These are phyloP conservation scores for Botrytis fabae DNA, from an alignment of 2,329 filamentous ascomycete species.

Conservation along the genomic window DNA sequence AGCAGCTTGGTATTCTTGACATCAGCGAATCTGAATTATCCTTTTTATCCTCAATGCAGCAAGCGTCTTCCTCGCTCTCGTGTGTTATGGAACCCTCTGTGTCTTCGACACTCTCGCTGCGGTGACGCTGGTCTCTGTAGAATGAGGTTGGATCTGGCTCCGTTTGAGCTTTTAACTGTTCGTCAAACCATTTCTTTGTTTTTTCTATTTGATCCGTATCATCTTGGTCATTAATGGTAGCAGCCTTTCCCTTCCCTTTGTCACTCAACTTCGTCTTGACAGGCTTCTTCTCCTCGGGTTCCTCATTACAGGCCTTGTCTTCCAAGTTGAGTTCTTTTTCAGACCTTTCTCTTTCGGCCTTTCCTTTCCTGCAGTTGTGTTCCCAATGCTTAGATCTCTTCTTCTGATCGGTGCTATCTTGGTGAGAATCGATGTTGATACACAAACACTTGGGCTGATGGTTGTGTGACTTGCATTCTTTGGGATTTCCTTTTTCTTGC, in stretches of 20 bases:
- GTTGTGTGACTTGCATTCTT: neutral
- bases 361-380: constrained; percentile 2
- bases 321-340: neutral
- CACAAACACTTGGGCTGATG: neutral
- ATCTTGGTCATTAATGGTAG: neutral
- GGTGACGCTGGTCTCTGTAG: neutral
- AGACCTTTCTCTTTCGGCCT: neutral
- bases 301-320: neutral
- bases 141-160: neutral
- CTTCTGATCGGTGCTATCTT: neutral
- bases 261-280: neutral
- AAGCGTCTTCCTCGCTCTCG: neutral
- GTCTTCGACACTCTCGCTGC: neutral
- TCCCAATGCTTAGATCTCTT: constrained; percentile 16
- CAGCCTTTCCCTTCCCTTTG: neutral
- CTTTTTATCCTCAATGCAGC: neutral
- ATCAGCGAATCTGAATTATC: neutral
- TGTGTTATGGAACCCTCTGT: neutral
- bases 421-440: neutral
- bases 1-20: constrained; percentile 20
- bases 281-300: neutral
- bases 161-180: neutral
- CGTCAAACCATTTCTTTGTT: constrained; percentile 14
- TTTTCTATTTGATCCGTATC: neutral
- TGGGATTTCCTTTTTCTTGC: neutral